phyloP scores from a whole-genome alignment of 208 protist genomes.

The Naegleria fowleri region DNA sequence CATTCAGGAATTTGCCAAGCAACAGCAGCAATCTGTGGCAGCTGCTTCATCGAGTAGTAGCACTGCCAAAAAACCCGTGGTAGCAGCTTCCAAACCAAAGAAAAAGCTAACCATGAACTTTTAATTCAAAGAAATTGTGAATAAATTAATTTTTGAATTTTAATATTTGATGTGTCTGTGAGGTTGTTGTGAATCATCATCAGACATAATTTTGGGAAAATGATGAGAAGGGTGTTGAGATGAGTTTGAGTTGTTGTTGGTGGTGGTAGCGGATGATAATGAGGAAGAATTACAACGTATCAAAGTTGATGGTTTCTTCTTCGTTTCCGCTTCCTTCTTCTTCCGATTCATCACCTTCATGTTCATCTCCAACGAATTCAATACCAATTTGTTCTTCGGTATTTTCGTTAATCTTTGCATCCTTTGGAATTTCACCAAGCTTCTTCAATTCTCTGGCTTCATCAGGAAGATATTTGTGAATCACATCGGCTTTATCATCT shows the following conservation, averaged over 20 bases:
- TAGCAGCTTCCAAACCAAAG: not conserved
- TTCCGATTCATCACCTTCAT: not conserved
- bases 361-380: not conserved
- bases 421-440: conserved; percentile 57
- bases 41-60: not conserved
- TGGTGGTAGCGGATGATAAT: too few species aligned
- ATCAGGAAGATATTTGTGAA: conserved; percentile 76
- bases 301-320: conserved; percentile 6
- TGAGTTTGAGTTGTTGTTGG: too few species aligned
- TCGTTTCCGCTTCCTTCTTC: not conserved
- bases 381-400: conserved; percentile 3
- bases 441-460: conserved; percentile 69
- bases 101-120: not conserved
- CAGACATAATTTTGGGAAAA: too few species aligned
- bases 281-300: not conserved
- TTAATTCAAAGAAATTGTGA: not conserved
- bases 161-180: not conserved
- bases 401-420: conserved; percentile 21
- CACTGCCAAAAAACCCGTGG: not conserved
- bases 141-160: not conserved
- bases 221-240: too few species aligned
- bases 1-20: not conserved
- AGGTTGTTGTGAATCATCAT: too few species aligned
- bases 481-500: conserved; percentile 83
- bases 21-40: not conserved